Evolutionary conservation across 176 grass and related monocot species (phyloP), one percentile per base, ranked within the genome.

Genomic region (Chloris gayana): DNA sequence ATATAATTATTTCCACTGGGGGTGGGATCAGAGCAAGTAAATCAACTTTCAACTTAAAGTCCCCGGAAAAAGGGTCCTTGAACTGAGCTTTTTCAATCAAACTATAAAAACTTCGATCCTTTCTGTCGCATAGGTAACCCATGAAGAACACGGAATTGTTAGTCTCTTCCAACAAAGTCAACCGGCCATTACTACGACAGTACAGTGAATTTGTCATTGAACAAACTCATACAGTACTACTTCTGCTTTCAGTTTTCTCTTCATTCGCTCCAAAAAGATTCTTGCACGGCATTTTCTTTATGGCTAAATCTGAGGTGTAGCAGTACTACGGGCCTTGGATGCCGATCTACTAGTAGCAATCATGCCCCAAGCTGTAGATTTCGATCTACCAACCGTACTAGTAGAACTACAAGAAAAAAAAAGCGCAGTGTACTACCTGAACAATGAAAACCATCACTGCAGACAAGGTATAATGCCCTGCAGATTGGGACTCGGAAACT

Each of bases 281-380:
- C 32, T 54, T 67, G 63, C 45, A 79, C 30, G 12, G 61, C 29
- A 37, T 51, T 67, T 51, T 67, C 60, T 67, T 37, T 33, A 72
- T 18, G 14, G 30, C 7, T 14, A n/a, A 32, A 61, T n/a, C 44
- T 70, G 26, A 46, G 8, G 30, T 3, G 30, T 1, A 21, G 14
- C 18, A 50, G 68, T 62, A 71, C 68, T 62, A 61, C 38, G 54
- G 6, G 11, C 65, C 67, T 46, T 61, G 65, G 70, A 70, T 59
- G 18, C 29, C 54, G 68, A 71, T 70, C 78, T 9, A 5, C 35
- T 37, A 37, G 35, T 14, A 22, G 26, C 65, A 44, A 44, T 26
- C 37, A 49, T 82, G 68, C 39, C 57, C 44, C 44, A 51, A 42
- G n/a, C 2, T 34, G 53, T 81, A 60, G 67, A 33, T 49, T 72